Percentiles rank a stretch among this genome's conserved stretches.
These are phyloP conservation scores for Moringa oleifera DNA, from an alignment of 345 rosid species.

Conservation along the genomic window DNA sequence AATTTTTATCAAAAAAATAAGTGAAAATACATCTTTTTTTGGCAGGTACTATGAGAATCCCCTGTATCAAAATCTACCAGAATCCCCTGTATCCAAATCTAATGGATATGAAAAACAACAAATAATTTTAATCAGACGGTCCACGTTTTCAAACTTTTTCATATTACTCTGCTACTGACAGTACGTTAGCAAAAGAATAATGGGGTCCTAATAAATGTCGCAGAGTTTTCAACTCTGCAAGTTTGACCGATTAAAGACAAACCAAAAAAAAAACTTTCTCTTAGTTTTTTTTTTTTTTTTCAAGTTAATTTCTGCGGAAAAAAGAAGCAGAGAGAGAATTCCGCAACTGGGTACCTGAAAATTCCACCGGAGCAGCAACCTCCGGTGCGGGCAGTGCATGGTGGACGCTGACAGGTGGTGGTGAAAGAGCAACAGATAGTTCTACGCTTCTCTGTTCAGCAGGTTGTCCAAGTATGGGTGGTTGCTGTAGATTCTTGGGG, in stretches of 20 bases:
- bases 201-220: slow-evolving; percentile 17
- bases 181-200: slow-evolving; percentile 9
- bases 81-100: too few relatives aligned
- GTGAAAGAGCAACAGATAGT: background rate
- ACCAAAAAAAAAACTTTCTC: too few relatives aligned
- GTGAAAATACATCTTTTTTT: too few relatives aligned
- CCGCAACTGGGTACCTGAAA: slow-evolving; percentile 11
- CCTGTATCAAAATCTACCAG: too few relatives aligned
- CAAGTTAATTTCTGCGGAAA: too few relatives aligned
- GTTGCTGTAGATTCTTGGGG: background rate
- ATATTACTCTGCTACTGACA: background rate
- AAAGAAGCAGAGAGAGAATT: too few relatives aligned
- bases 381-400: too few relatives aligned
- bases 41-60: too few relatives aligned
- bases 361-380: slow-evolving; percentile 8
- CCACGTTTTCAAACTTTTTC: background rate
- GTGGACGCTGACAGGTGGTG: background rate
- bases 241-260: slow-evolving; percentile 24
- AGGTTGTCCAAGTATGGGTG: too few relatives aligned
- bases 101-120: too few relatives aligned
- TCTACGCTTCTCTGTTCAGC: background rate
- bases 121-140: slow-evolving; percentile 9
- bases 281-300: too few relatives aligned
- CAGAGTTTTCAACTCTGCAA: slow-evolving; percentile 37
- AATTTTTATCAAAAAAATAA: too few relatives aligned